Base-by-base conservation (phyloP, 371 early-diverging fungal genomes). In the Homolaphlyctis polyrhiza region DNA sequence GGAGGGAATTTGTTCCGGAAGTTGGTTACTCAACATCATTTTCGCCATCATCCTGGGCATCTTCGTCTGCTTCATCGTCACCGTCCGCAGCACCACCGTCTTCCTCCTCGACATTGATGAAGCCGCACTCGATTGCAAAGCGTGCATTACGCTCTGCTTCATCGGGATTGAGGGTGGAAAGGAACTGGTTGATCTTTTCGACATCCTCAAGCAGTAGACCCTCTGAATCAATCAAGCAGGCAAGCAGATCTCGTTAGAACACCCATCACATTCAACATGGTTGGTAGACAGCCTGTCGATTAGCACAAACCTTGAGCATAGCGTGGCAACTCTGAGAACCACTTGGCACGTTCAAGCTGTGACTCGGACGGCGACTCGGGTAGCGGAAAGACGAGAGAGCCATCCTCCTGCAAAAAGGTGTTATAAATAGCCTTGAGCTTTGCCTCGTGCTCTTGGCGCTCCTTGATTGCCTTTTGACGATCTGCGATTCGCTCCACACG, bases 161-260 rank as follows among this genome's bases (percentile, higher is more conserved):
- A 28, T 86, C 78, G 3, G 87, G 86, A 11, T 34, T 27, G 21
- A 75, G 51, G 3, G 78, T 80, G 32, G 85, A 88, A 47, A 96
- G 72, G 16, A 83, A 89, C 61, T 82, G 87, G 79, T 95, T 95
- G 54, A 96, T 86, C 34, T 84, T 86, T 2, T 90, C 91, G 25
- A 95, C 70, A 28, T 90, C 87, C 18, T 87, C 88, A 0, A 84
- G 80, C 54, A 88, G 72, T 2, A 96, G 72, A 0, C 93, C 95
- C 16, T 82, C 81, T 77, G 55, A 2, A 51, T 28, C 29, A 8
- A 58, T 3, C 5, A 13, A 30, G 48, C 30, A 25, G 45, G 35
- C 18, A 14, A n/a, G n/a, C n/a, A n/a, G n/a, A n/a, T n/a, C n/a
- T n/a, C n/a, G 5, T 30, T 6, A 4, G 13, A 29, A 57, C 23